phyloP scores from a whole-genome alignment of 2,329 filamentous ascomycete species.

The Aspergillus jensenii region DNA sequence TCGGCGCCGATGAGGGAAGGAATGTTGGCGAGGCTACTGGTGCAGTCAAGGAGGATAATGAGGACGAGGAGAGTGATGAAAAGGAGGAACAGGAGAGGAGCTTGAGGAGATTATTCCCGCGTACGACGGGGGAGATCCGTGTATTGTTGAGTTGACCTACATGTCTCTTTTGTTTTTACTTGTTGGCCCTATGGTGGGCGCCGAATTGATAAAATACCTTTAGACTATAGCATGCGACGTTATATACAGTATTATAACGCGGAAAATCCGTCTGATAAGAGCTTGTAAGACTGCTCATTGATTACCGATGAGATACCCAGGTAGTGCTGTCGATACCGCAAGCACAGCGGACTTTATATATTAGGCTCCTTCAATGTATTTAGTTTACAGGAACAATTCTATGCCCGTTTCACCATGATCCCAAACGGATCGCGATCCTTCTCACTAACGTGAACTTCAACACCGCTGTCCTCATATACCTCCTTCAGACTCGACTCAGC shows the following conservation, averaged over 20 bases:
- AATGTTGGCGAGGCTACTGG: slow-evolving; percentile 29
- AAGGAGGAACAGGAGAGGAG: slow-evolving; percentile 36
- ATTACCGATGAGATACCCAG: too few species aligned
- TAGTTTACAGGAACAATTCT: not conserved
- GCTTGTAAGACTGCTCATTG: not conserved
- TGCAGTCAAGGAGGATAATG: slow-evolving; percentile 28
- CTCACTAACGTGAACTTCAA: slow-evolving; percentile 72
- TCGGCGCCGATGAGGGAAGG: slow-evolving; percentile 56
- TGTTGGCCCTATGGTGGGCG: not conserved
- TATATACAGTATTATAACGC: not conserved
- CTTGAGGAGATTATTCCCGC: slow-evolving; percentile 60
- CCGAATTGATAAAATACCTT: not conserved
- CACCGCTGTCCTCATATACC: slow-evolving; percentile 53
- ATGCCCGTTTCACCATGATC: slow-evolving; percentile 55
- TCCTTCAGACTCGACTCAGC: slow-evolving; percentile 42
- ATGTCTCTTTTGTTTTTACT: not conserved
- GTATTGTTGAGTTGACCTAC: slow-evolving; percentile 57
- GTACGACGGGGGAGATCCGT: slow-evolving; percentile 63
- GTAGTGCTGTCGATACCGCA: too few species aligned
- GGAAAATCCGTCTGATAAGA: not conserved
- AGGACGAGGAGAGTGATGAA: slow-evolving; percentile 29
- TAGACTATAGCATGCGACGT: not conserved
- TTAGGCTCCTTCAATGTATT: too few species aligned
- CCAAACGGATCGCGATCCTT: slow-evolving; percentile 85
- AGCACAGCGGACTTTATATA: too few species aligned